Evolutionary conservation across 352 stramenopile species (phyloP), one percentile per base, ranked within the genome.

Genomic region (Phytophthora hybrid): DNA sequence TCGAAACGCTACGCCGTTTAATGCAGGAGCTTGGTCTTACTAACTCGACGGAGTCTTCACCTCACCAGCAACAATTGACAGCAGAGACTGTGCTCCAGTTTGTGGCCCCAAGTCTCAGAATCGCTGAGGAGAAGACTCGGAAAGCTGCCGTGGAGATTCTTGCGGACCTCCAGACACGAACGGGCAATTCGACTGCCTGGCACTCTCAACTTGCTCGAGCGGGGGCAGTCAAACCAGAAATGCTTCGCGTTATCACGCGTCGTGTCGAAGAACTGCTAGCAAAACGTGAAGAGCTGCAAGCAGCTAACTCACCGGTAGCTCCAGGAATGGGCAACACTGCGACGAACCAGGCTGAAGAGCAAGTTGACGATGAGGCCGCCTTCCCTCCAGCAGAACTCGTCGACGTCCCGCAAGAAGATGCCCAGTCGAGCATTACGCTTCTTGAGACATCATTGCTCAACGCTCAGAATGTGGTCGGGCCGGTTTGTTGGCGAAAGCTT

Each of bases 71-170:
- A 5, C 49, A 67, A 6, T 63, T 95, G 26, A 90, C 83, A 57
- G 70, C 90, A 5, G 79, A 92, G 18, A 77, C 86, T 3, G 81
- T 91, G 31, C 84, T 95, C 70, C 70, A 89, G n/a, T 93, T 92
- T 37, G 83, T 89, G 7, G 62, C 87, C 14, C 85, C 87, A 37
- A 88, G 84, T n/a, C 70, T 95, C 0, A 89, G 90, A 63, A 88
- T 92, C 58, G 83, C 83, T 0, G 87, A 95, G 47, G 88, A 93
- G 54, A 95, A 95, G 69, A 93, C 89, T 0, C 77, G 89, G 31
- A 91, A 91, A 62, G 74, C 79, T 31, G 84, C 85, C 0, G 76
- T 93, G 9, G 89, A 95, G 52, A 70, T 95, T 53, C 89, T 92
- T 14, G 87, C 89, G 19, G 78, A 88, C 18, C 57, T 93, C 19